Percentiles rank a stretch among this genome's conserved stretches.
Evolutionary conservation across 306 rosid genomes (phyloP).

Genomic region (Inga laurina): DNA sequence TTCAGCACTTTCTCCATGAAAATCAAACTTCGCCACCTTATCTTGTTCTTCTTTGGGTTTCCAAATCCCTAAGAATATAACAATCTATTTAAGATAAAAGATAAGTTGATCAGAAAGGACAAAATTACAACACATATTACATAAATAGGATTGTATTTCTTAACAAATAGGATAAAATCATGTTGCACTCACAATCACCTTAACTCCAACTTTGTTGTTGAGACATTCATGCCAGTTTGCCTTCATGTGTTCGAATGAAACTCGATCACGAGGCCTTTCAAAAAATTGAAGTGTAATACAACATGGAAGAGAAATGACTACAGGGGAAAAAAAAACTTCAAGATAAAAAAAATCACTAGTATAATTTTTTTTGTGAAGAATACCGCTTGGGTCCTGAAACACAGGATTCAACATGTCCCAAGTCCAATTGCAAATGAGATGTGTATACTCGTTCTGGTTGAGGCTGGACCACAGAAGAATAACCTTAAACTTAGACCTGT

Average conservation of each 20-base stretch:
- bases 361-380: background rate
- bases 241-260: slow-evolving; percentile 2
- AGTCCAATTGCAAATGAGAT: background rate
- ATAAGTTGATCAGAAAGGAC: background rate
- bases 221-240: slow-evolving; percentile 5
- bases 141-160: background rate
- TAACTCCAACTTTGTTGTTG: background rate
- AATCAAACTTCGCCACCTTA: slow-evolving; percentile 60
- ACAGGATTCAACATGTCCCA: background rate
- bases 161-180: background rate
- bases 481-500: background rate
- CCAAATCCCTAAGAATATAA: slow-evolving; percentile 58
- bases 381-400: slow-evolving; percentile 1
- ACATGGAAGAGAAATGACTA: background rate
- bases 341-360: background rate
- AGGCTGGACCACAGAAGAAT: background rate
- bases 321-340: too few relatives aligned
- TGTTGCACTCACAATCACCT: background rate
- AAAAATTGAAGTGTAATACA: too few relatives aligned
- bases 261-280: background rate
- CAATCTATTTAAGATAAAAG: background rate
- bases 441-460: background rate
- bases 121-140: background rate
- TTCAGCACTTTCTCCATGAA: slow-evolving; percentile 61
- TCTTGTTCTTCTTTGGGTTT: slow-evolving; percentile 59